Evolutionary conservation across 768 basidiomycete genomes (phyloP), one percentile per base, ranked within the genome.

Genomic region (Mrakia hoshinonis): DNA sequence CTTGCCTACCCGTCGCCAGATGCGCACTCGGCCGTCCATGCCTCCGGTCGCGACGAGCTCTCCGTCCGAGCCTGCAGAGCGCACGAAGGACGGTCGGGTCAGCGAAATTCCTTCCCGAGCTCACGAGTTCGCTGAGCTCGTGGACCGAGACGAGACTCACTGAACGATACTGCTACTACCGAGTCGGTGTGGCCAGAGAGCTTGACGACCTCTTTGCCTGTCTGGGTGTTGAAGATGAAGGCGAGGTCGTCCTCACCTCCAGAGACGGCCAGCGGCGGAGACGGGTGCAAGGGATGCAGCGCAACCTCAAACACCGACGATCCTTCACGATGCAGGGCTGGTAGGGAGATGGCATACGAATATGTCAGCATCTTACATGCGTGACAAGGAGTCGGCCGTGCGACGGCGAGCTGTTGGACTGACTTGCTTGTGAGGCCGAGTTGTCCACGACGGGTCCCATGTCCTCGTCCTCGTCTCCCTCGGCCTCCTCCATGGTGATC

Each of bases 221-320:
- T 86, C 2, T 86, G 87, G 62, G 90, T 86, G 74, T 92, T 86
- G 91, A 92, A 99, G 75, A 99, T 85, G 81, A 91, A 98, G 47
- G 91, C 96, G 0, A 90, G 79, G 77, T 98, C 94, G 78, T 98
- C 96, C 80, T 96, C 92, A 24, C 92, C 96, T 34, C 96, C 96
- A 0, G 93, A 92, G 26, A 86, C 88, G 9, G 91, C 93, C 26
- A 98, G 83, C 4, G 89, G 86, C 71, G 87, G 83, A 66, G 82
- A 83, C 2, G 80, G 79, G 74, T 80, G 79, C 18, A 85, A 85
- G 0, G 96, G 95, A 78, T 99, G 96, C 43, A 86, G 84, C 4
- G 92, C 82, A 48, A 98, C 83, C 39, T 87, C 81, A 79, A 96
- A 99, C 39, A 97, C 90, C 22, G 95, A 93, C 31, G 84, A 75